Conservation (phyloP, 805 yeast species). For the Candida berthetii region DNA sequence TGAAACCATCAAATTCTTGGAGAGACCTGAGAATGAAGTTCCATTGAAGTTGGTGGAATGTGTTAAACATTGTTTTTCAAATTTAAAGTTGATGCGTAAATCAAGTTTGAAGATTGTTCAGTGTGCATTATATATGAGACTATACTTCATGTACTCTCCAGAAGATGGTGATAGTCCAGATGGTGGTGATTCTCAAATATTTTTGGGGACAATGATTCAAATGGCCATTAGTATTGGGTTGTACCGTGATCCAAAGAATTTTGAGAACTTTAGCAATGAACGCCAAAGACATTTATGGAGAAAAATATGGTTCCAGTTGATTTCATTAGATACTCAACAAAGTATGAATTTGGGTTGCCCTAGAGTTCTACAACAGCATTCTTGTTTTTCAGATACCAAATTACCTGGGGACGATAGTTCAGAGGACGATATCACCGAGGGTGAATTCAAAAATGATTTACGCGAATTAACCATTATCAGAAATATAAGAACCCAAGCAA, state of each 20-base stretch:
- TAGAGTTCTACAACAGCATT: constrained; percentile 28
- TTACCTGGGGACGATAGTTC: constrained; percentile 27
- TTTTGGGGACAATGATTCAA: constrained; percentile 50
- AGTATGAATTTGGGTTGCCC: constrained; percentile 35
- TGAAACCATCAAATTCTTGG: constrained; percentile 17
- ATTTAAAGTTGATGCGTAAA: constrained; percentile 34
- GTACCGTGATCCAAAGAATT: constrained; percentile 59
- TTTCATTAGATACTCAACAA: constrained; percentile 35
- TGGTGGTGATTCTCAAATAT: constrained; percentile 52
- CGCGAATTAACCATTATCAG: constrained; percentile 42
- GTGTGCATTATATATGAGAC: constrained; percentile 49
- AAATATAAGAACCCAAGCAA: constrained; percentile 39
- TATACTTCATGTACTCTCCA: constrained; percentile 50
- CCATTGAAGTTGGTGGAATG: constrained; percentile 35
- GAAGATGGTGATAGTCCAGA: constrained; percentile 54
- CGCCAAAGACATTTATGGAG: constrained; percentile 44
- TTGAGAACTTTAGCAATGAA: constrained; percentile 35
- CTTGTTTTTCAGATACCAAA: constrained; percentile 35
- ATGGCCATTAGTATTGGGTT: constrained; percentile 65
- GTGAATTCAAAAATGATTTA: constrained; percentile 20
- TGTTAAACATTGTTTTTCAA: constrained; percentile 38
- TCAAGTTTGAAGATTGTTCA: constrained; percentile 49
- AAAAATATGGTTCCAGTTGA: constrained; percentile 49
- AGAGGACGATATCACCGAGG: constrained; percentile 13
- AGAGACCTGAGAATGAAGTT: constrained; percentile 34